Evolutionary conservation across 148 eudicot genomes (phyloP).

Genomic region (Heliamphora exappendiculata): DNA sequence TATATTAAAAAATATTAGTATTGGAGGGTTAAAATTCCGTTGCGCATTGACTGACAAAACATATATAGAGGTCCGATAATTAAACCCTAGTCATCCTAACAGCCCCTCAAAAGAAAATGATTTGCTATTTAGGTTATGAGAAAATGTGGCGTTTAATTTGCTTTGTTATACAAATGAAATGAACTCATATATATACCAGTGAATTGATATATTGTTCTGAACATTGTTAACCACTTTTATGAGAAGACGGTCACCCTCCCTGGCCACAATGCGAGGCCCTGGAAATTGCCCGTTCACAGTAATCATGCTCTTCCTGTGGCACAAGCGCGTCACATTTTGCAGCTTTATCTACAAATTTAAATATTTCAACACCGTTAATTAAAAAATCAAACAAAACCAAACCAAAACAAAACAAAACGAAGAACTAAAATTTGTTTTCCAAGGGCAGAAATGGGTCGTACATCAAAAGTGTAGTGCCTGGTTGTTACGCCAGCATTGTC

Average conservation of each 20-base stretch:
- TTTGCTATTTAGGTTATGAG: too few species aligned
- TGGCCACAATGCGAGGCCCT: slow-evolving; percentile 40
- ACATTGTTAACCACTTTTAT: slow-evolving; percentile 40
- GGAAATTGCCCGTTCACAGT: slow-evolving; percentile 52
- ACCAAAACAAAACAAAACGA: background rate
- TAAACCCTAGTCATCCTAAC: too few species aligned
- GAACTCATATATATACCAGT: too few species aligned
- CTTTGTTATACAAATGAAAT: too few species aligned
- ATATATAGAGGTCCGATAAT: too few species aligned
- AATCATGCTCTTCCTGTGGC: slow-evolving; percentile 48
- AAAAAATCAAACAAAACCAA: background rate
- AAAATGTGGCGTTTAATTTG: too few species aligned
- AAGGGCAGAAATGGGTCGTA: background rate
- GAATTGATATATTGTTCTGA: slow-evolving; percentile 36
- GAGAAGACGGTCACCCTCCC: slow-evolving; percentile 44
- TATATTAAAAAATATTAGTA: too few species aligned
- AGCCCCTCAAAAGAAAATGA: too few species aligned
- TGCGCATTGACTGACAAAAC: too few species aligned
- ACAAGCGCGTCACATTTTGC: slow-evolving; percentile 44
- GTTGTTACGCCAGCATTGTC: slow-evolving; percentile 12
- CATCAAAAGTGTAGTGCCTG: slow-evolving; percentile 35
- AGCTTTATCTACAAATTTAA: slow-evolving; percentile 23
- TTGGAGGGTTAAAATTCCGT: too few species aligned
- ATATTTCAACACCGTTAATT: too few species aligned
- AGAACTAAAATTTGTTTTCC: background rate